Evolutionary conservation across 2,329 filamentous ascomycete genomes (phyloP).

Genomic region (Septoria petroselini): DNA sequence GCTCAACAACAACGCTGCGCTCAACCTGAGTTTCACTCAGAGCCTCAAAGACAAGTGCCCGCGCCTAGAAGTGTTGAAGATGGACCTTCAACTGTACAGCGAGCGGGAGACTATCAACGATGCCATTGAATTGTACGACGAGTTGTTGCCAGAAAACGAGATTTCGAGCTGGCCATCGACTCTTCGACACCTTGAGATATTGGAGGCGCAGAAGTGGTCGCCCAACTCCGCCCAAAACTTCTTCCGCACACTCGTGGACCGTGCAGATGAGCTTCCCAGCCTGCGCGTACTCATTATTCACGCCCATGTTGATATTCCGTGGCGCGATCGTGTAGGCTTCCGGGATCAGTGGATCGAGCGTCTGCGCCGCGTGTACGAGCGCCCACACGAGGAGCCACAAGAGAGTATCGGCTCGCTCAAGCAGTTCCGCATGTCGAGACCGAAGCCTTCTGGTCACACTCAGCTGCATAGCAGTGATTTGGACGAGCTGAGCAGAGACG

Average conservation of each 20-base stretch:
- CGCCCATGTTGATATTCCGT: slow-evolving; percentile 72
- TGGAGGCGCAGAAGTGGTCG: slow-evolving; percentile 72
- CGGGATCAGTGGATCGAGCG: slow-evolving; percentile 73
- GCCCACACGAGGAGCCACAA: slow-evolving; percentile 47
- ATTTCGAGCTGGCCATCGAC: slow-evolving; percentile 74
- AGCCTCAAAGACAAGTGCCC: slow-evolving; percentile 66
- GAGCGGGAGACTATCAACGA: slow-evolving; percentile 66
- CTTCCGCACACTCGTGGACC: slow-evolving; percentile 72
- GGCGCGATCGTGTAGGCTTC: slow-evolving; percentile 78
- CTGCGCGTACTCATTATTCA: slow-evolving; percentile 71
- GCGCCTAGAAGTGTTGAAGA: slow-evolving; percentile 64
- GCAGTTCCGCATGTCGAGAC: slow-evolving; percentile 45
- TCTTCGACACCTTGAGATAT: slow-evolving; percentile 69
- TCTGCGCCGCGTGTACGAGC: slow-evolving; percentile 65
- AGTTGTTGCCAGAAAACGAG: slow-evolving; percentile 60
- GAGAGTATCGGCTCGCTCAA: slow-evolving; percentile 43
- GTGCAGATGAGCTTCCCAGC: slow-evolving; percentile 61
- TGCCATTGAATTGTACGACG: slow-evolving; percentile 70
- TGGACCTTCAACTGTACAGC: slow-evolving; percentile 78
- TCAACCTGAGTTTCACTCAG: slow-evolving; percentile 72
- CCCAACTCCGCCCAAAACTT: slow-evolving; percentile 69
- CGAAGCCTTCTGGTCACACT: slow-evolving; percentile 17
- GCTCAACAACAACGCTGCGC: slow-evolving; percentile 73
- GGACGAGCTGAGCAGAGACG: slow-evolving; percentile 18
- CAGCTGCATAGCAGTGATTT: slow-evolving; percentile 1